A percentile compares a stretch with the other conserved stretches of the same genome.
Conservation (phyloP, 192 early-diverging fungal species). For the Coemansia sp. region DNA sequence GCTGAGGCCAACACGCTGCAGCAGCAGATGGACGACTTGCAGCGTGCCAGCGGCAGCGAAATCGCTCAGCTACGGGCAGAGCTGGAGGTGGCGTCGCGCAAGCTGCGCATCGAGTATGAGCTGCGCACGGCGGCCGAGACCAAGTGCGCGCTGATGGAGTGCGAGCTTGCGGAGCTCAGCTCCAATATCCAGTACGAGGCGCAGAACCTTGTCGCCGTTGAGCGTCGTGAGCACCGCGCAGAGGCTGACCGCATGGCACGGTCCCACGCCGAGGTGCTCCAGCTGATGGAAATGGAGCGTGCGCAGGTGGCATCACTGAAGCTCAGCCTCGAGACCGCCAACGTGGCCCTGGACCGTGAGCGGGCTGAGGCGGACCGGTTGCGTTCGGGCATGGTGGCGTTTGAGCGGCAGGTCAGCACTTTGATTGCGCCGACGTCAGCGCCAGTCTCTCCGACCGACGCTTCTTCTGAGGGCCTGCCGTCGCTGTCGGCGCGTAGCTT, state of each 20-base stretch:
- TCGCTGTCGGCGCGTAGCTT: constrained; percentile 3
- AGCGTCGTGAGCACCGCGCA: constrained; percentile 40
- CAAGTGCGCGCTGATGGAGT: constrained; percentile 53
- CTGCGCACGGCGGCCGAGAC: constrained; percentile 53
- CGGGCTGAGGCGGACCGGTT: constrained; percentile 27
- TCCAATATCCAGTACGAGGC: constrained; percentile 52
- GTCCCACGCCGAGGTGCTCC: constrained; percentile 26
- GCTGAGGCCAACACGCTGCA: constrained; percentile 31
- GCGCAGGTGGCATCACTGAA: constrained; percentile 45
- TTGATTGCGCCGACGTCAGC: background rate
- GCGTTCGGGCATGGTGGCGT: constrained; percentile 29
- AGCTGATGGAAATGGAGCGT: constrained; percentile 51
- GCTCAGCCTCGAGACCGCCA: constrained; percentile 37
- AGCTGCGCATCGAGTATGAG: constrained; percentile 43
- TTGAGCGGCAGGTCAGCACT: constrained; percentile 34
- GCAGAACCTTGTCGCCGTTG: constrained; percentile 47
- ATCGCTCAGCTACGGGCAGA: constrained; percentile 24
- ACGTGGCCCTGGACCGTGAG: constrained; percentile 29
- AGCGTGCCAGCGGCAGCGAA: constrained; percentile 14
- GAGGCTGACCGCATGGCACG: constrained; percentile 34
- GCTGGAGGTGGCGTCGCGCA: constrained; percentile 20
- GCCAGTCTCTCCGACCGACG: background rate
- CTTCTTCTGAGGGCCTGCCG: background rate
- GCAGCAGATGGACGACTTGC: constrained; percentile 21
- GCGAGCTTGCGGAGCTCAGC: constrained; percentile 54